phyloP scores from a whole-genome alignment of 2,329 filamentous ascomycete species.

The Chaetomiaceae sp. region DNA sequence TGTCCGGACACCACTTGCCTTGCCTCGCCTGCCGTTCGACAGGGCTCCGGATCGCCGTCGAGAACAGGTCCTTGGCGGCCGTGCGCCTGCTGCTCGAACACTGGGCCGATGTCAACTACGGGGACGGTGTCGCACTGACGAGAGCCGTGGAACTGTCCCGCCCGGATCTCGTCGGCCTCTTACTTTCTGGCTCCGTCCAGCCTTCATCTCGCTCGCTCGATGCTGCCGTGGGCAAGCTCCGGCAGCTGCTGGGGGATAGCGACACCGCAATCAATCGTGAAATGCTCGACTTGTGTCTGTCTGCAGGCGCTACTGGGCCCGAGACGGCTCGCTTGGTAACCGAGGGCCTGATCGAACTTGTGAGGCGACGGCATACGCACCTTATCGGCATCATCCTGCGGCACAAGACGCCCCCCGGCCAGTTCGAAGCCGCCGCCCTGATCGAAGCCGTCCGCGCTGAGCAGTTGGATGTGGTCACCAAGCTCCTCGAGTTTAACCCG shows the following conservation, averaged over 20 bases:
- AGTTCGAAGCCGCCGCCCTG: conserved; percentile 25
- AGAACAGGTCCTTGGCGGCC: conserved; percentile 24
- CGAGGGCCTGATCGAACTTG: conserved; percentile 24
- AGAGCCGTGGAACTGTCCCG: conserved; percentile 23
- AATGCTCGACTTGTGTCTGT: conserved; percentile 26
- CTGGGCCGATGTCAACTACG: conserved; percentile 28
- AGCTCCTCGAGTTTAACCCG: conserved; percentile 24
- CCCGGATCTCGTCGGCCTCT: conserved; percentile 23
- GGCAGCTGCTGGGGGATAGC: conserved; percentile 14
- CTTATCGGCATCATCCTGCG: conserved; percentile 25
- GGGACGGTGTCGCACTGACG: conserved; percentile 23
- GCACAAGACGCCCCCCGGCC: conserved; percentile 15
- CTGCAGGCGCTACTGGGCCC: conserved; percentile 24
- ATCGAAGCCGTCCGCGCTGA: conserved; percentile 25
- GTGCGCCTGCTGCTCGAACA: conserved; percentile 23
- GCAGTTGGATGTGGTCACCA: conserved; percentile 21
- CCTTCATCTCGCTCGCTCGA: conserved; percentile 26
- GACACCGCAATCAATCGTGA: conserved; percentile 11
- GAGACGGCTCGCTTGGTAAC: conserved; percentile 24
- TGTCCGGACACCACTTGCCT: conserved; percentile 26
- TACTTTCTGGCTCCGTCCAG: conserved; percentile 24
- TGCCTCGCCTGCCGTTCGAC: conserved; percentile 27
- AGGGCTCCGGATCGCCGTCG: conserved; percentile 26
- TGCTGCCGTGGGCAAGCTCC: conserved; percentile 22
- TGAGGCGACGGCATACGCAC: conserved; percentile 15